Evolutionary conservation across 208 protist genomes (phyloP).

Genomic region (Wallacemonas rigidus): DNA sequence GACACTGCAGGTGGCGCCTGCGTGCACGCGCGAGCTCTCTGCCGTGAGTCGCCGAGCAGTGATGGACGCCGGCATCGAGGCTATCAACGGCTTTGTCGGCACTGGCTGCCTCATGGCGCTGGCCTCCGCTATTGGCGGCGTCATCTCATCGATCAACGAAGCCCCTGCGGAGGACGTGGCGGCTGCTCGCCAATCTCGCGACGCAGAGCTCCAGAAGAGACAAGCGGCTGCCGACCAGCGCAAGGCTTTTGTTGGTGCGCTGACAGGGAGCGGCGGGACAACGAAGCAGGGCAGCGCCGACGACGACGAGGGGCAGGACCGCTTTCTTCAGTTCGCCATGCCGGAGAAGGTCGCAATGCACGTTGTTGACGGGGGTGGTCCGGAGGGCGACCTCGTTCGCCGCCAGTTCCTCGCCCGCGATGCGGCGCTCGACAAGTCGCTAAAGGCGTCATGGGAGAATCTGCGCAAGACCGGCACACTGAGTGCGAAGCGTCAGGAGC

Average conservation of each 20-base stretch:
- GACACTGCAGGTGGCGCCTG: conserved; percentile 37
- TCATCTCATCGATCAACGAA: conserved; percentile 35
- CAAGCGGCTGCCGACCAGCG: conserved; percentile 52
- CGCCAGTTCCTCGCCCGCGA: conserved; percentile 53
- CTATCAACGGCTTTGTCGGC: conserved; percentile 66
- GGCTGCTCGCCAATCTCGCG: conserved; percentile 12
- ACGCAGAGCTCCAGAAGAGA: conserved; percentile 31
- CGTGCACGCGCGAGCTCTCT: conserved; percentile 68
- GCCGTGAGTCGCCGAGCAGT: conserved; percentile 51
- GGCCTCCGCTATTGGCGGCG: conserved; percentile 65
- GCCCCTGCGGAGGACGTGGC: conserved; percentile 16
- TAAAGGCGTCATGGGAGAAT: conserved; percentile 63
- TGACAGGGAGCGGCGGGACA: conserved; percentile 33
- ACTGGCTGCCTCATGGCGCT: conserved; percentile 72
- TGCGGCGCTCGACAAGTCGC: conserved; percentile 31
- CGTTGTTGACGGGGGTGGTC: conserved; percentile 49
- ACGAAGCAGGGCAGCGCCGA: conserved; percentile 2
- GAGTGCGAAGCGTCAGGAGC: conserved; percentile 41
- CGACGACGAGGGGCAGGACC: conserved; percentile 56
- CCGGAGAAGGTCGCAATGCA: conserved; percentile 66
- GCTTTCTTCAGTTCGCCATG: conserved; percentile 52
- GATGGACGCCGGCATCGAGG: conserved; percentile 72
- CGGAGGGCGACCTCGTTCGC: conserved; percentile 34
- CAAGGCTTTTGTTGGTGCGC: conserved; percentile 64
- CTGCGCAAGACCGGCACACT: conserved; percentile 56